Evolutionary conservation across 176 grass and related monocot species (phyloP).

Genomic region (Oryza meyeriana): DNA sequence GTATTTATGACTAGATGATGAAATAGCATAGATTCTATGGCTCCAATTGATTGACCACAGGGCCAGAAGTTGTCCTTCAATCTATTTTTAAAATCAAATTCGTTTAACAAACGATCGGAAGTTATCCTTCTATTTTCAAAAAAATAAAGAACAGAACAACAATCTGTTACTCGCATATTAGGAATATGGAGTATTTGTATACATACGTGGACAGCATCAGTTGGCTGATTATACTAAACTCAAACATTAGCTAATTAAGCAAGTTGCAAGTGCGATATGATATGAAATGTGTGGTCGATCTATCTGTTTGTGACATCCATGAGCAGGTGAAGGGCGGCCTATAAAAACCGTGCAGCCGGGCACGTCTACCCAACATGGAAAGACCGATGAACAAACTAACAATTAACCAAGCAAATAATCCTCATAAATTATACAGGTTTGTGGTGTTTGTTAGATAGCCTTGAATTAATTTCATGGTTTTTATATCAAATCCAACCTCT

Average conservation of each 20-base stretch:
- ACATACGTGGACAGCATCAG: background rate
- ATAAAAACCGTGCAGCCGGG: constrained; percentile 28
- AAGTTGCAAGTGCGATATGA: background rate
- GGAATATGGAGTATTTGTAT: background rate
- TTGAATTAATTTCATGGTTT: background rate
- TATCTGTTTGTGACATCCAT: constrained; percentile 7
- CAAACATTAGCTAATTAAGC: background rate
- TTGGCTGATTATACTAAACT: background rate
- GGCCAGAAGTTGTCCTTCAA: too few relatives aligned
- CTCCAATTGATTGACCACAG: too few relatives aligned
- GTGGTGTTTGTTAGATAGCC: background rate
- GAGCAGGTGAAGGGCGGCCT: constrained; percentile 37
- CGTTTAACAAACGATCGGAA: too few relatives aligned
- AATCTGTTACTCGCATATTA: background rate
- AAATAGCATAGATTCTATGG: too few relatives aligned
- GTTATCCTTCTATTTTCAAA: background rate
- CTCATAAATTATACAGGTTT: background rate
- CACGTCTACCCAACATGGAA: constrained; percentile 37
- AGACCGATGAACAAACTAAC: constrained; percentile 6
- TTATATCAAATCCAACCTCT: background rate
- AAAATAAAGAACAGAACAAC: background rate
- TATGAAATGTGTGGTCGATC: background rate
- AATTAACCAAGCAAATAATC: background rate
- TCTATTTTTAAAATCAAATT: too few relatives aligned
- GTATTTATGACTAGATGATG: too few relatives aligned